Conservation (phyloP, 1,284 basidiomycete species). For the Ceratobasidium sp. region DNA sequence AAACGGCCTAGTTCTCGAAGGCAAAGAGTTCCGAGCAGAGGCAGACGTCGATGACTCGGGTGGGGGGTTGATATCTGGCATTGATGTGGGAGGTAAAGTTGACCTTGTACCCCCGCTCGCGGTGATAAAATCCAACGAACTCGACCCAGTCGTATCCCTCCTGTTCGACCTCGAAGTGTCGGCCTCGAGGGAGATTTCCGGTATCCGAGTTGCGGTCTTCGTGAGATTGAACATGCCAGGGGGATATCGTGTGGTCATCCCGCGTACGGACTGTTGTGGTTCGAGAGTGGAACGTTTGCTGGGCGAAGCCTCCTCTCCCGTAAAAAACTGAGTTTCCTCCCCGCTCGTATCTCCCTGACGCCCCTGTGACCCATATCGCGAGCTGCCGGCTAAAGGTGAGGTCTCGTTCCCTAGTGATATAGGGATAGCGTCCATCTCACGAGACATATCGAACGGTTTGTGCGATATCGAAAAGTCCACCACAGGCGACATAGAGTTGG, state of each 20-base stretch:
- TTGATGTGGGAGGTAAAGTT: background rate
- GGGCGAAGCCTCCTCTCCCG: background rate
- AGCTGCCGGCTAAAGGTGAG: no score
- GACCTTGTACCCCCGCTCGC: background rate
- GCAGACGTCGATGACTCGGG: background rate
- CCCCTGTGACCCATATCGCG: no score
- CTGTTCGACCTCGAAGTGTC: background rate
- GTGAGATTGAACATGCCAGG: slow-evolving; percentile 45
- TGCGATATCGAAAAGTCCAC: slow-evolving; percentile 19
- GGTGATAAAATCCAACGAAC: slow-evolving; percentile 39
- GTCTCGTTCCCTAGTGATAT: background rate
- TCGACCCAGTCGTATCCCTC: slow-evolving; percentile 28
- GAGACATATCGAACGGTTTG: slow-evolving; percentile 42
- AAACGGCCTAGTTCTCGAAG: background rate
- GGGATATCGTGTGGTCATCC: slow-evolving; percentile 38
- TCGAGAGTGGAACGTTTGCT: background rate
- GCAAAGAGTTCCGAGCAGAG: background rate
- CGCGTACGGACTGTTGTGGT: slow-evolving; percentile 9
- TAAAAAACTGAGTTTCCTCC: background rate
- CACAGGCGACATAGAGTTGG: slow-evolving; percentile 34
- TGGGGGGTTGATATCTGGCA: slow-evolving; percentile 12
- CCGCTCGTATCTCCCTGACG: background rate
- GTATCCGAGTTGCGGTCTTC: slow-evolving; percentile 12
- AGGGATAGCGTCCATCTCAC: slow-evolving; percentile 39
- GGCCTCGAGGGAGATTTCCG: slow-evolving; percentile 16